Base-by-base conservation (phyloP, 2,329 filamentous ascomycete genomes). In the Tolypocladium endophyticum region DNA sequence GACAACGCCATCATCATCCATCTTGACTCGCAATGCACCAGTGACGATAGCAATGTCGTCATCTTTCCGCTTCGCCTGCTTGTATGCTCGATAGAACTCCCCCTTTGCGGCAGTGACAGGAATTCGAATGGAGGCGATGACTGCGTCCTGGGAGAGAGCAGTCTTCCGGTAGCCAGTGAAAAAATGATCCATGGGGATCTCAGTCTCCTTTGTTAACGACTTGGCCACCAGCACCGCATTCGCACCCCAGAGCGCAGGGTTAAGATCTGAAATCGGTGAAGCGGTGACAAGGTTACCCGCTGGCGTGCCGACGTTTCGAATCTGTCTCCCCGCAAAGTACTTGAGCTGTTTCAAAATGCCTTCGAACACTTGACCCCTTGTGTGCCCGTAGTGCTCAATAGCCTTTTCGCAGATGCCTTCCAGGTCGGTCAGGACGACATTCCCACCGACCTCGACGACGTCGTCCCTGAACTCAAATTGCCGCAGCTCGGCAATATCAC, bases 41-140 rank as follows among this genome's bases (percentile, higher is more conserved):
- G 95, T 97, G 30, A 97, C 94, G 67, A 99, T 97, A 2, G 94
- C 94, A 70, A 99, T 97, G 70, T 99, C 94, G 68, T 99, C 94
- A 67, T 99, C 94, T 71, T 97, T 97, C 65, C 94, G 80, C 78
- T 99, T 99, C 0, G 94, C 86, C 72, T 97, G 93, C 74, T 99
- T 99, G 75, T 97, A 97, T 1, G 93, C 87, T 52, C 89, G 84
- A 71, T 96, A 88, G 70, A 87, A 91, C 70, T 97, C 94, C 4
- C 89, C 87, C 67, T 87, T 88, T 58, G 86, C 81, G 3, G 80
- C 80, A 0, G 89, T 88, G 3, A 89, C 76, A 0, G 94, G 94
- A 53, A 99, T 90, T n/a, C 88, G 85, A 63, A 99, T 87, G 50
- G 87, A 87, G 1, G 91, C 86, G 61, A 99, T 93, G 63, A 97